phyloP scores from a whole-genome alignment of 306 rosid genomes.

The Citrullus colocynthis region DNA sequence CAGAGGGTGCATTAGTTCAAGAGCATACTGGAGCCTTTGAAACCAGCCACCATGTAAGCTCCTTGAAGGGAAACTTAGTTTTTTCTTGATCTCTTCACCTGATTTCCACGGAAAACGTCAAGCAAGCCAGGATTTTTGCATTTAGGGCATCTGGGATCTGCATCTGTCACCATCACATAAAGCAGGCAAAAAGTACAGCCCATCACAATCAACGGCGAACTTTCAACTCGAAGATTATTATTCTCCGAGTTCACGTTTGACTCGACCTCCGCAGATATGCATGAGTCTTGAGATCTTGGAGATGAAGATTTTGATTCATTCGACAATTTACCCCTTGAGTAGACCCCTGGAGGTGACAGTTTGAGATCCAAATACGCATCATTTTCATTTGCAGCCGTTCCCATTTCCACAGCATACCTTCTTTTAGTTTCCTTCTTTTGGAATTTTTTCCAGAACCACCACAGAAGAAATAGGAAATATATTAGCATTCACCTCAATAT shows the following conservation, averaged over 20 bases:
- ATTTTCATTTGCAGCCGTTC: not conserved
- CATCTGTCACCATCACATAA: slow-evolving; percentile 7
- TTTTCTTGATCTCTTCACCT: not conserved
- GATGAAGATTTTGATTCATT: slow-evolving; percentile 7
- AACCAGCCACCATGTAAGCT: not conserved
- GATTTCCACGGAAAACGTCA: not conserved
- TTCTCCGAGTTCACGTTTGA: not conserved
- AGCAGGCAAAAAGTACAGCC: slow-evolving; percentile 8
- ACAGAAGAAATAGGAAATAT: not conserved
- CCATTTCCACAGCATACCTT: not conserved
- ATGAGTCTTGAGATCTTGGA: slow-evolving; percentile 12
- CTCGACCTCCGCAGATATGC: slow-evolving; percentile 5
- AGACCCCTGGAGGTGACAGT: slow-evolving; percentile 10
- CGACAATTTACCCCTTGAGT: not conserved
- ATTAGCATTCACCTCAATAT: not conserved
- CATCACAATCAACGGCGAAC: slow-evolving; percentile 4
- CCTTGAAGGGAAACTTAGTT: not conserved
- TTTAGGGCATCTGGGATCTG: slow-evolving; percentile 11
- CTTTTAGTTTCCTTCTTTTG: slow-evolving; percentile 3
- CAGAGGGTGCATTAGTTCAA: not conserved
- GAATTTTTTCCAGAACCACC: not conserved
- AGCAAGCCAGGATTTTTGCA: slow-evolving; percentile 7
- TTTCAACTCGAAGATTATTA: not conserved
- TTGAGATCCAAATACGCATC: slow-evolving; percentile 10
- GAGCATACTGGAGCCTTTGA: not conserved